Evolutionary conservation across 2,329 filamentous ascomycete genomes (phyloP), one percentile per base, ranked within the genome.

Genomic region (Gnomoniopsis smithogilvyi): DNA sequence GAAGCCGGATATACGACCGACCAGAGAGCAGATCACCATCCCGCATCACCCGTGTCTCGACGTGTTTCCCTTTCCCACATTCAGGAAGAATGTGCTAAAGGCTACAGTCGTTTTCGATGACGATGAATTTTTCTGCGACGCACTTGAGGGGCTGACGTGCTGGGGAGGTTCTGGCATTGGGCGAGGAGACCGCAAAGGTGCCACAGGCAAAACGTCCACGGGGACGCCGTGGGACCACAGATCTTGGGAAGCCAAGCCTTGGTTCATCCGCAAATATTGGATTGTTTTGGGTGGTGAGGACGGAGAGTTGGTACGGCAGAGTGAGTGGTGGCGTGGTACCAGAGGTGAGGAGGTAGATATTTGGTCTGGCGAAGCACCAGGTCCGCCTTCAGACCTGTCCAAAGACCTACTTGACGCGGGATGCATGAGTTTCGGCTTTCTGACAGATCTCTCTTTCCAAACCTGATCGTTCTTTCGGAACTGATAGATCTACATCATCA

Each of bases 161-260:
- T 67, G 68, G 68, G 68, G 67, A 14, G 60, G 63, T 0, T 55
- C 59, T 1, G 61, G 64, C 14, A 47, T 63, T 1, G 49, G 56
- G 2, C 62, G 30, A 41, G 63, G 8, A 34, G 67, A 54, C 21
- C 56, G 36, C 51, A 62, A 62, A 1, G 33, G 17, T 12, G 57
- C 54, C 7, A 65, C 56, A 4, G 63, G 64, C 14, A 38, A 47
- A 1, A 33, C 55, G 22, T 63, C 62, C 1, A 61, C 60, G 3
- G 68, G 67, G n/a, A 64, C 65, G 7, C 67, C 68, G 2, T 70
- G 67, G 67, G 68, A 70, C 11, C 33, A 45, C 1, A 43, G 62
- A 17, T 62, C 59, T 24, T 64, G 62, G 62, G 56, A 64, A 51
- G 62, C 62, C 2, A 62, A 48, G 14, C 47, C 53, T 0, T 64